A percentile compares a stretch with the other conserved stretches of the same genome.
Evolutionary conservation across 208 protist species (phyloP).

Genomic region (Leishmania gerbilli): DNA sequence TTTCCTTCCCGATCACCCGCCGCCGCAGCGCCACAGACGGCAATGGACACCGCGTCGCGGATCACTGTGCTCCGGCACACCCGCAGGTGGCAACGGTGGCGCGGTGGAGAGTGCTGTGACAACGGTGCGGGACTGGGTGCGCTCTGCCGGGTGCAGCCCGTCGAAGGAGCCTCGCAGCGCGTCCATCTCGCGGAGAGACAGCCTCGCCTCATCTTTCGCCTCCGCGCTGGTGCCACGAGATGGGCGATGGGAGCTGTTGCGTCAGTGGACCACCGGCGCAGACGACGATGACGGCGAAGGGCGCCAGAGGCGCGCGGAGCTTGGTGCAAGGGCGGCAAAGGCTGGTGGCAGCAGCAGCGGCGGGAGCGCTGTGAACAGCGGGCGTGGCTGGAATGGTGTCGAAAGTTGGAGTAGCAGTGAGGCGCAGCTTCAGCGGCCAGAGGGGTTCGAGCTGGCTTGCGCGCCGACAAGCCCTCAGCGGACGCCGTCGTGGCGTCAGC

Average conservation of each 20-base stretch:
- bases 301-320: background rate
- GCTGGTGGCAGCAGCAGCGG: background rate
- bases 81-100: background rate
- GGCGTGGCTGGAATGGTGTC: background rate
- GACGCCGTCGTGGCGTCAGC: conserved; percentile 24
- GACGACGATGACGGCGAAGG: conserved; percentile 1
- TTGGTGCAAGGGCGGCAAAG: background rate
- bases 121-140: conserved; percentile 40
- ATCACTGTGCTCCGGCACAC: background rate
- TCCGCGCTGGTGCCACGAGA: conserved; percentile 24
- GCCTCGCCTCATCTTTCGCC: conserved; percentile 33
- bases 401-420: background rate
- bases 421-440: background rate
- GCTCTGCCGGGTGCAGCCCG: conserved; percentile 27
- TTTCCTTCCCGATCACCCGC: background rate
- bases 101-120: background rate
- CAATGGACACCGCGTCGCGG: conserved; percentile 26
- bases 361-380: conserved; percentile 1
- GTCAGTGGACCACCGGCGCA: background rate
- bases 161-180: conserved; percentile 44
- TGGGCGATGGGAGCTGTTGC: background rate
- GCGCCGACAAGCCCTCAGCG: conserved; percentile 13
- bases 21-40: conserved; percentile 13
- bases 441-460: background rate
- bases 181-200: conserved; percentile 41